Evolutionary conservation across 257 asterid genomes (phyloP).

Genomic region (Osmanthus fragrans): DNA sequence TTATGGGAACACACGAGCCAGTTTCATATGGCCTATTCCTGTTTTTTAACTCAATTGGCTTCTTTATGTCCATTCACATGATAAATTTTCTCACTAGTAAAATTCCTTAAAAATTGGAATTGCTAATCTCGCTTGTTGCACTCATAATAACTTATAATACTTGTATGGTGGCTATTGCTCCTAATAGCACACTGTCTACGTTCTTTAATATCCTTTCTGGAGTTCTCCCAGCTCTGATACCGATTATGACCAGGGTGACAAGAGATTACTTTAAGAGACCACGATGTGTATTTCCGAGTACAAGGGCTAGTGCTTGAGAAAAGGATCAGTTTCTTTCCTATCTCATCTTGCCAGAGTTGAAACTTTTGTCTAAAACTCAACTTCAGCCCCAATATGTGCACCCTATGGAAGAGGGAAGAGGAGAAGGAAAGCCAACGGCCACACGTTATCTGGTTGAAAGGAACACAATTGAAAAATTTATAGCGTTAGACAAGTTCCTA

Average conservation of each 20-base stretch:
- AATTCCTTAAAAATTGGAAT: constrained; percentile 44
- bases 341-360: too few relatives aligned
- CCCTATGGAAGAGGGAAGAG: too few relatives aligned
- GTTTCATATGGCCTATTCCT: constrained; percentile 34
- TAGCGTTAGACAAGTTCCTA: too few relatives aligned
- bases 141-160: constrained; percentile 37
- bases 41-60: constrained; percentile 49
- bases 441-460: too few relatives aligned
- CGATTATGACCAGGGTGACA: not conserved
- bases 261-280: constrained; percentile 26
- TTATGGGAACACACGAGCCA: constrained; percentile 35
- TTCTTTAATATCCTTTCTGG: constrained; percentile 4
- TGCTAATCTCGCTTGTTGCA: constrained; percentile 37
- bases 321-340: too few relatives aligned
- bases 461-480: too few relatives aligned
- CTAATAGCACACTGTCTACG: not conserved
- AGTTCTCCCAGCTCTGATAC: constrained; percentile 26
- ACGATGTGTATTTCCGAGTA: not conserved
- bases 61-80: constrained; percentile 45
- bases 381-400: too few relatives aligned
- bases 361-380: too few relatives aligned
- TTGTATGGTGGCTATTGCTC: constrained; percentile 40
- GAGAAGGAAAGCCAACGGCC: too few relatives aligned
- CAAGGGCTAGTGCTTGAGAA: not conserved
- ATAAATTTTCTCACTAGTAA: constrained; percentile 35